phyloP scores from a whole-genome alignment of 2,329 filamentous ascomycete genomes.

The Aotearoamyces nothofagi region DNA sequence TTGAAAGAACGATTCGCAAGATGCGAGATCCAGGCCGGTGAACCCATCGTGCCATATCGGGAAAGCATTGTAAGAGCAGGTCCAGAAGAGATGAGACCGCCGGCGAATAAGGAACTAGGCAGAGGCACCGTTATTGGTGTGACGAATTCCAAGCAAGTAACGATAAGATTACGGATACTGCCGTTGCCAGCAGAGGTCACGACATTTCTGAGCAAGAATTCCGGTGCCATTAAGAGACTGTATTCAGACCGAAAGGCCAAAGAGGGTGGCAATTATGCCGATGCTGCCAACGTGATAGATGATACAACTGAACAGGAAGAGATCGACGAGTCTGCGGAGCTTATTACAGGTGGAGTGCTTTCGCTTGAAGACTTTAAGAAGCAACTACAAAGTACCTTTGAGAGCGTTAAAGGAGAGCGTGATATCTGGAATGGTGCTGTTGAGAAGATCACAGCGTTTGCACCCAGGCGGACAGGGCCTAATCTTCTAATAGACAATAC shows the following conservation, averaged over 20 bases:
- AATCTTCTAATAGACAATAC: constrained; percentile 85
- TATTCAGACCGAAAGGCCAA: constrained; percentile 53
- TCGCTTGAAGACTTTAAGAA: constrained; percentile 63
- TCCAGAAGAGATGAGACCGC: constrained; percentile 89
- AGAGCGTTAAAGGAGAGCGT: constrained; percentile 54
- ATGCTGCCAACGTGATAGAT: constrained; percentile 12
- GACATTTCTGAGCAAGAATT: constrained; percentile 72
- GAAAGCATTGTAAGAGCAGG: constrained; percentile 78
- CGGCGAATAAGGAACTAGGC: constrained; percentile 72
- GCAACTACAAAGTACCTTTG: constrained; percentile 53
- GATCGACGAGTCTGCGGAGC: constrained; percentile 38
- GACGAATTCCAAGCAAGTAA: constrained; percentile 77
- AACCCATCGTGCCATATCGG: constrained; percentile 87
- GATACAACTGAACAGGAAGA: constrained; percentile 20
- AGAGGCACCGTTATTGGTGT: constrained; percentile 62
- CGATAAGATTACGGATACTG: constrained; percentile 58
- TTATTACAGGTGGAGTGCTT: constrained; percentile 44
- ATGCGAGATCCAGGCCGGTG: constrained; percentile 88
- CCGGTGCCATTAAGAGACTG: constrained; percentile 61
- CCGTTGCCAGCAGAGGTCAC: constrained; percentile 69
- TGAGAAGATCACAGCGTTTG: constrained; percentile 79
- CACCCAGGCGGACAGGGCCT: constrained; percentile 68
- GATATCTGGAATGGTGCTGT: constrained; percentile 67
- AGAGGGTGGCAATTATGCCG: constrained; percentile 25
- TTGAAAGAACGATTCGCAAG: constrained; percentile 81